Percentiles rank a stretch among this genome's conserved stretches.
These are phyloP conservation scores for Carallia pectinifolia DNA, from an alignment of 345 rosid species.

Conservation along the genomic window DNA sequence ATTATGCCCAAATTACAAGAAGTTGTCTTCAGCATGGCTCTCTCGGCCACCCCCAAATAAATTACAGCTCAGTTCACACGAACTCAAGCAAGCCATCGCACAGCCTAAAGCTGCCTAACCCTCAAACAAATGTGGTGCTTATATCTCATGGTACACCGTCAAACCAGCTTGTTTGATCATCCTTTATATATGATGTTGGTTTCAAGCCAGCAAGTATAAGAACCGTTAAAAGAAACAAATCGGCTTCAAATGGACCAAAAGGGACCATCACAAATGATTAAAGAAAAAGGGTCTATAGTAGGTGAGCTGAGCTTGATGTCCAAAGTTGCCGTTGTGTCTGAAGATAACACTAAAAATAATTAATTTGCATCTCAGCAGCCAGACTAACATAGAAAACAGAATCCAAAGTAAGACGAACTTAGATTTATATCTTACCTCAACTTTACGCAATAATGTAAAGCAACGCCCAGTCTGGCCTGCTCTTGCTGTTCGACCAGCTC, in stretches of 20 bases:
- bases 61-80: not conserved
- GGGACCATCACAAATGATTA: not conserved
- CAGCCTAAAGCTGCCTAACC: not conserved
- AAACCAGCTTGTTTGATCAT: not conserved
- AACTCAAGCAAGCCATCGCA: not conserved
- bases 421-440: constrained; percentile 48
- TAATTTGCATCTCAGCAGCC: not conserved
- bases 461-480: constrained; percentile 86
- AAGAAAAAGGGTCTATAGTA: no score
- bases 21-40: not conserved
- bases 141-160: not conserved
- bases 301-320: not conserved
- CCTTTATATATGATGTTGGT: not conserved
- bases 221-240: not conserved
- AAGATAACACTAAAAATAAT: not conserved
- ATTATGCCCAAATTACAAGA: not conserved
- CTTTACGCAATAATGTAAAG: constrained; percentile 69
- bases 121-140: no score
- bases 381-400: not conserved
- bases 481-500: constrained; percentile 97
- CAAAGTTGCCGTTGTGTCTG: not conserved
- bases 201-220: not conserved
- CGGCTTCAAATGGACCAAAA: not conserved
- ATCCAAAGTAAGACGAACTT: not conserved
- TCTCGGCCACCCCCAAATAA: not conserved